Base-by-base conservation (phyloP, 768 basidiomycete species). In the Lentinula boryana region DNA sequence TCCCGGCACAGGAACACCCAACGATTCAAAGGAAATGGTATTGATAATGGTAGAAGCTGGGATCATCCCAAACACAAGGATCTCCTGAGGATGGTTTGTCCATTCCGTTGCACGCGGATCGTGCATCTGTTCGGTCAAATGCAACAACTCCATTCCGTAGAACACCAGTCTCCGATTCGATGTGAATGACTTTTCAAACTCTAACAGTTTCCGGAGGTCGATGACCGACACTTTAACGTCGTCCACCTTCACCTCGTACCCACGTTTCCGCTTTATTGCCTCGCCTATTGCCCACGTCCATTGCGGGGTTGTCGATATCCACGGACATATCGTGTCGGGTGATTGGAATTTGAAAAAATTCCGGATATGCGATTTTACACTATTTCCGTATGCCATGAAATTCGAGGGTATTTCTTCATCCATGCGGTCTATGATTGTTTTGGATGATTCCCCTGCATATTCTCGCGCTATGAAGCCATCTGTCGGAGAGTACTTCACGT, bases 131-230 rank as follows among this genome's bases (percentile, higher is more conserved):
- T 21, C 21, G 4, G 53, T 54, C 53, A 54, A 54, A 18, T 54
- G 53, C n/a, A 54, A 38, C n/a, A 54, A 54, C 18, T 54, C 53
- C 35, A 54, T 54, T 5, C 53, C 53, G 21, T 54, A 54, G 23
- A 36, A 54, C 4, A 54, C 36, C 33, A 40, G 9, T 13, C 53
- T 35, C 33, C 36, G n/a, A 3, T 36, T 13, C 33, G 18, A 48
- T 23, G 46, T 18, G 23, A 54, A 2, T 21, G 53, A 38, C 12
- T 27, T 38, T 7, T 53, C 51, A 35, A 33, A 53, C 1, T 33
- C 5, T 27, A 53, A 53, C 27, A 53, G 18, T 18, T 36, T 53
- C 16, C 51, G 51, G 15, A 53, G n/a, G 33, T 53, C 51, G 8
- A 53, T 36, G 5, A 53, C 33, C 4, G 51, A 33, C 27, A 53